Base-by-base conservation (phyloP, 306 rosid species). In the Medicago truncatula region DNA sequence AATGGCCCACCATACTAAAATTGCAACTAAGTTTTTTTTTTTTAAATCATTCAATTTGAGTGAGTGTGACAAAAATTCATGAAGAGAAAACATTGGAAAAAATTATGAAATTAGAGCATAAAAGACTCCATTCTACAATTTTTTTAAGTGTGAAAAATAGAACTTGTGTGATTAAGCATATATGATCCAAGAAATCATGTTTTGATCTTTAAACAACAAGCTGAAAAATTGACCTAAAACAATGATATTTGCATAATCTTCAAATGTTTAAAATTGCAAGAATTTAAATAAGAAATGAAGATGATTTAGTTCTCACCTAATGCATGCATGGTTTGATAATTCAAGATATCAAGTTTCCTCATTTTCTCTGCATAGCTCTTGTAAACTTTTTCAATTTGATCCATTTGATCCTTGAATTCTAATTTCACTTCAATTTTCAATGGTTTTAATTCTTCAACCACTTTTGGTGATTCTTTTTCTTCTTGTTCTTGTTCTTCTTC, bases 311-410 rank as follows among this genome's bases (percentile, higher is more conserved):
- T 80, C 88, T 74, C 38, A 94, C 97, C 97, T 71, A 90, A 76
- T 71, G 89, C 89, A 89, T 94, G 96, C 97, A 94, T 85, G 83
- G 90, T 80, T 83, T 92, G 97, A 82, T 75, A 81, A 80, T 94
- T 94, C 86, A 94, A 66, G 73, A 88, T 83, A 75, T 94, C 98
- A 68, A 94, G 89, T 70, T 92, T 92, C 80, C 83, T 60, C 97
- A 90, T 92, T 44, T 84, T 90, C 63, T 89, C 97, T 5, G 85
- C 89, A 61, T 94, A 94, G 74, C 58, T 74, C 65, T 70, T 84
- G 82, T 90, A 81, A 59, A 90, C 86, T 41, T 84, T 86, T 9
- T 86, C 87, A 78, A 94, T 82, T 76, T 92, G 96, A 64, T 78
- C 73, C 74, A 92, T 81, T 67, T 71, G 87, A 56, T 92, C 95